A percentile compares a stretch with the other conserved stretches of the same genome.
Conservation (phyloP, 2,329 filamentous ascomycete genomes). For the Whalleya microplaca region DNA sequence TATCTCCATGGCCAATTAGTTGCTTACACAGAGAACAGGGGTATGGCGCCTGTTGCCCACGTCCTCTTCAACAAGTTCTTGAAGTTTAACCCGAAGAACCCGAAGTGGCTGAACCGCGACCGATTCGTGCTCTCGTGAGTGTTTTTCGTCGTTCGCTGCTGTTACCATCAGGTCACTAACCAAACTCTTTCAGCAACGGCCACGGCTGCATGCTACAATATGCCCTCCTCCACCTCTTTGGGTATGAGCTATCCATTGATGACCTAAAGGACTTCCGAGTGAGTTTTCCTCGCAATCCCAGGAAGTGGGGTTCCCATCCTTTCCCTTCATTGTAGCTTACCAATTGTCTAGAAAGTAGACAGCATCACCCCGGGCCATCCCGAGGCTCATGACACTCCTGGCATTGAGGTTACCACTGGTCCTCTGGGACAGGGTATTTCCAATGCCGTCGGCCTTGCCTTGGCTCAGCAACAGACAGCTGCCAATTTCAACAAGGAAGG, state of each 20-base stretch:
- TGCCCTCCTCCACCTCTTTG: constrained; percentile 94
- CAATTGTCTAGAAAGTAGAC: constrained; percentile 49
- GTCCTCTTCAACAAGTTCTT: constrained; percentile 99
- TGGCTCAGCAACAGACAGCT: constrained; percentile 89
- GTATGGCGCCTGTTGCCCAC: constrained; percentile 92
- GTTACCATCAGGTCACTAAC: constrained; percentile 11
- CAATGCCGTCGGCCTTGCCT: constrained; percentile 97
- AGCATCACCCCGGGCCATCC: constrained; percentile 94
- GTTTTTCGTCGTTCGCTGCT: neutral
- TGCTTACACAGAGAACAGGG: constrained; percentile 48
- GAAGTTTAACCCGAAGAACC: constrained; percentile 99
- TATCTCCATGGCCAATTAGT: neutral
- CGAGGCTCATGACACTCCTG: constrained; percentile 94
- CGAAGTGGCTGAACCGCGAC: constrained; percentile 95
- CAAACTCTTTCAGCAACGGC: constrained; percentile 71
- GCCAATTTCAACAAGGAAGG: constrained; percentile 96
- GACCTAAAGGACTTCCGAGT: constrained; percentile 97
- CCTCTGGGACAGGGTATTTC: constrained; percentile 96
- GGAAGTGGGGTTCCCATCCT: too few relatives aligned
- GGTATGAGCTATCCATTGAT: constrained; percentile 83
- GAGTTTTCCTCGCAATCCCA: constrained; percentile 43
- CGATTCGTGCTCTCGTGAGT: constrained; percentile 99
- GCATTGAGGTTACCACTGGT: constrained; percentile 96
- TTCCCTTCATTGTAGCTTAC: constrained; percentile 17
- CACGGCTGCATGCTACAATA: constrained; percentile 99